Evolutionary conservation across 1,284 basidiomycete genomes (phyloP).

Genomic region (Phellopilus nigrolimitatus): DNA sequence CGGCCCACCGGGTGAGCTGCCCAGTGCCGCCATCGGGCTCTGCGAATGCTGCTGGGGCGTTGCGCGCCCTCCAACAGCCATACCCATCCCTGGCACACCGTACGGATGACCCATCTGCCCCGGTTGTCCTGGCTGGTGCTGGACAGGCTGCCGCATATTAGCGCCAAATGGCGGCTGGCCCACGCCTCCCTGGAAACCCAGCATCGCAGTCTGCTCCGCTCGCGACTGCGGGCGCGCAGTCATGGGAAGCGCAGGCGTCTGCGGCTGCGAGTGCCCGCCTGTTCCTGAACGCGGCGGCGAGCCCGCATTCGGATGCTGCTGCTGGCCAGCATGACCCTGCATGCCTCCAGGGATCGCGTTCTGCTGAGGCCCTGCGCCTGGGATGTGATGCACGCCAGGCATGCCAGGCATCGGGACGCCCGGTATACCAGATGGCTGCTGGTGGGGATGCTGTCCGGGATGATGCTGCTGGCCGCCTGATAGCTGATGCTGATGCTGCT

Average conservation of each 20-base stretch:
- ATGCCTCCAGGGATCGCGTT: slow-evolving; percentile 4
- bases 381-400: neutral
- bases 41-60: slow-evolving; percentile 16
- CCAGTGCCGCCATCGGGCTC: slow-evolving; percentile 15
- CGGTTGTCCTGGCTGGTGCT: slow-evolving; percentile 1
- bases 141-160: neutral
- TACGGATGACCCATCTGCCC: slow-evolving; percentile 3
- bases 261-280: slow-evolving; percentile 11
- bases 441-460: neutral
- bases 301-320: slow-evolving; percentile 3
- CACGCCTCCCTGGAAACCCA: neutral
- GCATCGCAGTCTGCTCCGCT: slow-evolving; percentile 11
- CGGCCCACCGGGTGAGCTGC: slow-evolving; percentile 11
- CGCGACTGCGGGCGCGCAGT: slow-evolving; percentile 14
- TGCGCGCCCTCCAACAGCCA: slow-evolving; percentile 8
- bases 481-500: slow-evolving; percentile 5
- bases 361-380: neutral
- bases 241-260: slow-evolving; percentile 11
- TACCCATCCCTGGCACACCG: slow-evolving; percentile 3
- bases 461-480: slow-evolving; percentile 12
- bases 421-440: slow-evolving; percentile 2
- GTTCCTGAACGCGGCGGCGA: slow-evolving; percentile 17
- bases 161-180: slow-evolving; percentile 1
- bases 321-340: slow-evolving; percentile 1
- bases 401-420: slow-evolving; percentile 7